A percentile compares a stretch with the other conserved stretches of the same genome.
phyloP scores from a whole-genome alignment of 768 basidiomycete genomes.

The Antrodiella citrinella region DNA sequence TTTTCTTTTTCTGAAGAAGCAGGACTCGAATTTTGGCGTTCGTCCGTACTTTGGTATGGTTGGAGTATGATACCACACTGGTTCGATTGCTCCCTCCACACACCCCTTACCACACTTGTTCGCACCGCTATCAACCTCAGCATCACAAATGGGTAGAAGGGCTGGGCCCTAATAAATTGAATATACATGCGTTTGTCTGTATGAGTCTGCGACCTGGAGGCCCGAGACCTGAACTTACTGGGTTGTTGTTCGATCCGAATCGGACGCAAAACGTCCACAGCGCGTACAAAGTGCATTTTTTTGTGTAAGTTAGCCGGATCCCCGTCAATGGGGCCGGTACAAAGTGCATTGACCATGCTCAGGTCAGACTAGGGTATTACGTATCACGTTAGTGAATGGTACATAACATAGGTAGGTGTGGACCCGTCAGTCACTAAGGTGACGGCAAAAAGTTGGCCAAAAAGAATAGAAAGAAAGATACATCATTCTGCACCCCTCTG shows the following conservation, averaged over 20 bases:
- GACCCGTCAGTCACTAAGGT: conserved; percentile 4
- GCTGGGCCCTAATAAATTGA: neutral
- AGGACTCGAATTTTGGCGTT: too few relatives aligned
- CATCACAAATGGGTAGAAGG: neutral
- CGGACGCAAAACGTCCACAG: neutral
- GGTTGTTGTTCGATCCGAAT: too few relatives aligned
- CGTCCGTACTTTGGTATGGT: too few relatives aligned
- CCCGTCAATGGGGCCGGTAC: too few relatives aligned
- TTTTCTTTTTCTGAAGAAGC: too few relatives aligned
- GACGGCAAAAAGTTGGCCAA: too few relatives aligned
- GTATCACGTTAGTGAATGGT: neutral
- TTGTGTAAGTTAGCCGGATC: too few relatives aligned
- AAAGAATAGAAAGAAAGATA: too few relatives aligned
- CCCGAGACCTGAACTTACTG: too few relatives aligned
- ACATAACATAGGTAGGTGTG: neutral
- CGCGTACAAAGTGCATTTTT: neutral
- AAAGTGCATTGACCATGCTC: neutral
- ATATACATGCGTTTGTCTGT: neutral
- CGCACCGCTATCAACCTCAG: neutral
- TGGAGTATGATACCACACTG: too few relatives aligned
- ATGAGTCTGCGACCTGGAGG: too few relatives aligned
- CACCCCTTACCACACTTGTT: neutral
- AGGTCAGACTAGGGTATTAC: neutral
- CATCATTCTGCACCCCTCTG: too few relatives aligned
- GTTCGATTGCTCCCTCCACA: neutral